phyloP scores from a whole-genome alignment of 495 filamentous ascomycete species.

The Elaphomyces granulatus region DNA sequence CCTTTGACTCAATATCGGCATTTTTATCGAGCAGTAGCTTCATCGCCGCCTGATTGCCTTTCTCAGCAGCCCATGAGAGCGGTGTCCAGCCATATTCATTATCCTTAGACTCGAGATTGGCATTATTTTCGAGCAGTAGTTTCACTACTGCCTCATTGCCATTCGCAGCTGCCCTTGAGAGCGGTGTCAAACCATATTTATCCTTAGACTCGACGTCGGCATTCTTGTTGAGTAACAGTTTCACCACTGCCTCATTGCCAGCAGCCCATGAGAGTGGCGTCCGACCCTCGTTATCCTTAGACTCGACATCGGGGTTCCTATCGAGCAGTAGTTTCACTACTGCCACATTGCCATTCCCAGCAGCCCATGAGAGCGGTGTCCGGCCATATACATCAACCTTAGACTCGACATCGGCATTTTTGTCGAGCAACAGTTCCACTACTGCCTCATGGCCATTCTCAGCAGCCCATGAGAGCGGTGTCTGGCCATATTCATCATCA shows the following conservation, averaged over 20 bases:
- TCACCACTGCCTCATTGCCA: too few species aligned
- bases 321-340: slow-evolving; percentile 11
- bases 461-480: slow-evolving; percentile 25
- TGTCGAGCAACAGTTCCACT: slow-evolving; percentile 15
- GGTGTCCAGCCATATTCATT: slow-evolving; percentile 8
- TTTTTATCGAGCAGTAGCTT: slow-evolving; percentile 10
- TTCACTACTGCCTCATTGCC: slow-evolving; percentile 12
- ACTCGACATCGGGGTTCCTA: slow-evolving; percentile 1
- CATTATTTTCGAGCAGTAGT: slow-evolving; percentile 7
- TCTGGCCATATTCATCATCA: slow-evolving; percentile 14
- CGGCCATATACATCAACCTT: slow-evolving; percentile 8
- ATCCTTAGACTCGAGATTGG: slow-evolving; percentile 12
- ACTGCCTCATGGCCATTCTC: slow-evolving; percentile 19
- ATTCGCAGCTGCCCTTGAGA: slow-evolving; percentile 12
- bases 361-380: slow-evolving; percentile 17
- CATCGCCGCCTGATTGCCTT: slow-evolving; percentile 12
- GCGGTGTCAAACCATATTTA: too few species aligned
- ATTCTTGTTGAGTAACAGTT: too few species aligned
- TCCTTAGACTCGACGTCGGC: too few species aligned
- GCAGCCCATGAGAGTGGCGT: slow-evolving; percentile 12
- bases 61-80: slow-evolving; percentile 11
- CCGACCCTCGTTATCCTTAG: slow-evolving; percentile 3
- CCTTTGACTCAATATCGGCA: slow-evolving; percentile 5
- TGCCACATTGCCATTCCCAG: slow-evolving; percentile 10
- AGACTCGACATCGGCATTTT: slow-evolving; percentile 7